Evolutionary conservation across 1,139 yeast genomes (phyloP).

Genomic region (Geotrichum candidum): DNA sequence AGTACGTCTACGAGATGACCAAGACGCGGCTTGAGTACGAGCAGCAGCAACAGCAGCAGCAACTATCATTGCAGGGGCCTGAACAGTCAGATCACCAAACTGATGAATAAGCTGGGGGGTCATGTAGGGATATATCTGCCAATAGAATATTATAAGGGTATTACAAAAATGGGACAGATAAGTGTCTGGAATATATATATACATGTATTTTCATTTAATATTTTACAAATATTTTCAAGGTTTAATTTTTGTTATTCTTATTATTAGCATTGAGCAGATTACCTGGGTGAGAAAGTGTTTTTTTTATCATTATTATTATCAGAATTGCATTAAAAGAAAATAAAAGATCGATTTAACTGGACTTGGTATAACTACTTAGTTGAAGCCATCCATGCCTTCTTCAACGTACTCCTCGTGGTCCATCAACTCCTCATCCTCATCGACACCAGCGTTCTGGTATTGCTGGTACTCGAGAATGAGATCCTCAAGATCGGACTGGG

Average conservation of each 20-base stretch:
- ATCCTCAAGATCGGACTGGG: constrained; percentile 41
- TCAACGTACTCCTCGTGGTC: constrained; percentile 22
- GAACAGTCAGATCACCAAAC: not conserved
- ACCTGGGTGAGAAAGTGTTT: too few species aligned
- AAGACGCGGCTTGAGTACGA: constrained; percentile 19
- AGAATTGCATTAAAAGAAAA: not conserved
- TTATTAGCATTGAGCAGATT: too few species aligned
- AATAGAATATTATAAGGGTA: too few species aligned
- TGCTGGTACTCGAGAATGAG: constrained; percentile 42
- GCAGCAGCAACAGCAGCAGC: not conserved
- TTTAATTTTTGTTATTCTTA: too few species aligned
- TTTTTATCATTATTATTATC: too few species aligned
- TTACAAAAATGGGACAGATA: too few species aligned
- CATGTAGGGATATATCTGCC: too few species aligned
- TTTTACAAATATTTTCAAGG: too few species aligned
- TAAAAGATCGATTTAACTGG: not conserved
- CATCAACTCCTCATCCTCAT: constrained; percentile 33
- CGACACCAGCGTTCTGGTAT: constrained; percentile 40
- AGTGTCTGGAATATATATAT: too few species aligned
- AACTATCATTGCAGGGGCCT: not conserved
- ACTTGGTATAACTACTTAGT: not conserved
- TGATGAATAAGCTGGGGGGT: too few species aligned
- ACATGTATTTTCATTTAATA: too few species aligned
- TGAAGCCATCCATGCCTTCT: not conserved
- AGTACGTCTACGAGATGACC: constrained; percentile 38